These are phyloP conservation scores for Cytospora leucostoma DNA, from an alignment of 2,329 filamentous ascomycete species.

Conservation along the genomic window DNA sequence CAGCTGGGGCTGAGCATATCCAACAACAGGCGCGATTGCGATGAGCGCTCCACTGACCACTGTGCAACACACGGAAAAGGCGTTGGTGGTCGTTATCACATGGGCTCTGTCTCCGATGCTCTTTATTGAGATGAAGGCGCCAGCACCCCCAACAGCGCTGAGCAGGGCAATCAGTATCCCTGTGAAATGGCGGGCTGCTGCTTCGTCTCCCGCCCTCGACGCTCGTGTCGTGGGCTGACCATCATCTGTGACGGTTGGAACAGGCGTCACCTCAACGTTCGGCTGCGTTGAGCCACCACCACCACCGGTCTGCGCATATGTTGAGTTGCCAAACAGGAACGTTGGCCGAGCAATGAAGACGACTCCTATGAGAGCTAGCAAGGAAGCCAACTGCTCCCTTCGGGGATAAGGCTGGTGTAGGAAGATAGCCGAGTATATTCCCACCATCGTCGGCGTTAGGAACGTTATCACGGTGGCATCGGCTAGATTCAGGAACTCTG, in stretches of 20 bases:
- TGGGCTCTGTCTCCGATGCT: conserved; percentile 22
- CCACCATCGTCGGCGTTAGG: conserved; percentile 75
- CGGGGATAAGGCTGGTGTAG: conserved; percentile 76
- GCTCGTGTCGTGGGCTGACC: neutral
- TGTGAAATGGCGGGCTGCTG: conserved; percentile 64
- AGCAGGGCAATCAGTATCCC: conserved; percentile 73
- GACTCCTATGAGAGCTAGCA: conserved; percentile 77
- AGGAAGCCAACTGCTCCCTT: conserved; percentile 73
- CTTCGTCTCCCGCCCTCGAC: conserved; percentile 43
- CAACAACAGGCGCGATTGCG: conserved; percentile 41
- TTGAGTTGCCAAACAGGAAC: conserved; percentile 13
- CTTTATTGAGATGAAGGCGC: conserved; percentile 36
- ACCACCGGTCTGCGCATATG: neutral
- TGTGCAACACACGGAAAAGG: conserved; percentile 36
- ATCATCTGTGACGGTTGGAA: neutral
- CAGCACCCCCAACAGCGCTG: conserved; percentile 74
- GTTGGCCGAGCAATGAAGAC: conserved; percentile 76
- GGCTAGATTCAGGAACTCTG: conserved; percentile 77
- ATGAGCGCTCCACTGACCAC: conserved; percentile 16
- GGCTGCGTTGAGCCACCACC: neutral
- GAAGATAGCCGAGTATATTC: conserved; percentile 76
- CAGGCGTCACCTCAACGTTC: neutral
- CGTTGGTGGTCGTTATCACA: conserved; percentile 24
- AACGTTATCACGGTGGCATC: conserved; percentile 92
- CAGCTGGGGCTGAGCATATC: conserved; percentile 49